A percentile compares a stretch with the other conserved stretches of the same genome.
phyloP scores from a whole-genome alignment of 768 basidiomycete species.

The Boletus fagicola region DNA sequence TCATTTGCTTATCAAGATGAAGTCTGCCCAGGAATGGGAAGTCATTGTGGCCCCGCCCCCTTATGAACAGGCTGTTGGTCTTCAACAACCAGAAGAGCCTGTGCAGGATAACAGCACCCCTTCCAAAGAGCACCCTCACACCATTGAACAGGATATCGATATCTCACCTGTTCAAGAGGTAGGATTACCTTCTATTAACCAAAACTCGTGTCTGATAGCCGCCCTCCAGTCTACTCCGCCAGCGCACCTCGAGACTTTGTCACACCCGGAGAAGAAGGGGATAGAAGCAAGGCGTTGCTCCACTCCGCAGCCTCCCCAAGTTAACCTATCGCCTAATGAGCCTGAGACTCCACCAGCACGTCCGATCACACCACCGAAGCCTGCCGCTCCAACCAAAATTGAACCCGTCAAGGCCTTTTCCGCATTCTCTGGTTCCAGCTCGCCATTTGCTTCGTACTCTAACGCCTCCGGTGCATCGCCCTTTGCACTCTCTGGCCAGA shows the following conservation, averaged over 20 bases:
- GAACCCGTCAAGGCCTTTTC: conserved; percentile 36
- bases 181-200: not conserved
- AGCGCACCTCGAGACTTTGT: not conserved
- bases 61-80: conserved; percentile 21
- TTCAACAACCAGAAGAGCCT: conserved; percentile 10
- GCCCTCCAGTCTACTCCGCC: conserved; percentile 13
- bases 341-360: conserved; percentile 8
- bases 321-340: conserved; percentile 4
- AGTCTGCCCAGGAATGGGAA: conserved; percentile 32
- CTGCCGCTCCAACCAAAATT: conserved; percentile 4
- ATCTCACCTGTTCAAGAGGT: conserved; percentile 18
- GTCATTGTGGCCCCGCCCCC: conserved; percentile 32
- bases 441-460: conserved; percentile 36
- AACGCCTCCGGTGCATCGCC: conserved; percentile 24
- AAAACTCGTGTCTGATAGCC: conserved; percentile 10
- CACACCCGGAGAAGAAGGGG: conserved; percentile 13
- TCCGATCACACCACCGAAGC: conserved; percentile 16
- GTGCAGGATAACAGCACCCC: conserved; percentile 11
- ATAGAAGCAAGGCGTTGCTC: conserved; percentile 6
- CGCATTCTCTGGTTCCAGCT: conserved; percentile 36
- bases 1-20: conserved; percentile 24
- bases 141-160: not conserved
- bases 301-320: conserved; percentile 11
- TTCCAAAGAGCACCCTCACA: conserved; percentile 1
- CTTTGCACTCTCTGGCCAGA: conserved; percentile 20